phyloP scores from a whole-genome alignment of 495 filamentous ascomycete species.

The Talaromyces borbonicus region DNA sequence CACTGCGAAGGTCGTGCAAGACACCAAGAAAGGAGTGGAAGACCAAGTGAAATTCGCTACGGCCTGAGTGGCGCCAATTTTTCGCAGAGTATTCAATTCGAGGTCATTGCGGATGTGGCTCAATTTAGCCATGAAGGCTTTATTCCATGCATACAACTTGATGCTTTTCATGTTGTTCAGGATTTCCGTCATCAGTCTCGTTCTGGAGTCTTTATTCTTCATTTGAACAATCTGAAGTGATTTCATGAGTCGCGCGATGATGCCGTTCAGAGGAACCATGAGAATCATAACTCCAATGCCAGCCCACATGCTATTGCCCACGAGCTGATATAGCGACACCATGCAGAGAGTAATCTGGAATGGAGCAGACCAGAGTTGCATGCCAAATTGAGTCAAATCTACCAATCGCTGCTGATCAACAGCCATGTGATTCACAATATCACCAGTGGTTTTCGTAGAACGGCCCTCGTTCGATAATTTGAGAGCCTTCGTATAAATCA shows the following conservation, averaged over 20 bases:
- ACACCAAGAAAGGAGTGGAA: conserved; percentile 98
- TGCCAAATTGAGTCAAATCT: conserved; percentile 90
- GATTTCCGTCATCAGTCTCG: conserved; percentile 92
- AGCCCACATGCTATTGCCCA: conserved; percentile 92
- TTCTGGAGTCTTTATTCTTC: conserved; percentile 97
- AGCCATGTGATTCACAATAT: conserved; percentile 99
- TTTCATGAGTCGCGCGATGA: conserved; percentile 91
- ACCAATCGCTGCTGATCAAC: conserved; percentile 93
- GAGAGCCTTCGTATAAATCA: conserved; percentile 87
- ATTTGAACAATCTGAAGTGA: conserved; percentile 90
- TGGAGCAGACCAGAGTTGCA: conserved; percentile 90
- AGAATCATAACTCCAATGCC: conserved; percentile 92
- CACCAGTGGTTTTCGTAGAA: conserved; percentile 83
- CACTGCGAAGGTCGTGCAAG: conserved; percentile 90
- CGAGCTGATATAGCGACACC: conserved; percentile 86
- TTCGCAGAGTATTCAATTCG: conserved; percentile 89
- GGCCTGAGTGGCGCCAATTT: conserved; percentile 88
- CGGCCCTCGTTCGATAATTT: conserved; percentile 88
- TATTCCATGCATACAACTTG: conserved; percentile 97
- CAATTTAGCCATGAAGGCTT: conserved; percentile 93
- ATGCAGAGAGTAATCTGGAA: conserved; percentile 96
- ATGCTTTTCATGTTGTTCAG: conserved; percentile 99
- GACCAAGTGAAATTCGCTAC: conserved; percentile 98
- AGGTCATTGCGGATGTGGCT: conserved; percentile 91
- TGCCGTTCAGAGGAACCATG: conserved; percentile 94